Base-by-base conservation (phyloP, 441 rosid species). In the Adansonia rubrostipa region DNA sequence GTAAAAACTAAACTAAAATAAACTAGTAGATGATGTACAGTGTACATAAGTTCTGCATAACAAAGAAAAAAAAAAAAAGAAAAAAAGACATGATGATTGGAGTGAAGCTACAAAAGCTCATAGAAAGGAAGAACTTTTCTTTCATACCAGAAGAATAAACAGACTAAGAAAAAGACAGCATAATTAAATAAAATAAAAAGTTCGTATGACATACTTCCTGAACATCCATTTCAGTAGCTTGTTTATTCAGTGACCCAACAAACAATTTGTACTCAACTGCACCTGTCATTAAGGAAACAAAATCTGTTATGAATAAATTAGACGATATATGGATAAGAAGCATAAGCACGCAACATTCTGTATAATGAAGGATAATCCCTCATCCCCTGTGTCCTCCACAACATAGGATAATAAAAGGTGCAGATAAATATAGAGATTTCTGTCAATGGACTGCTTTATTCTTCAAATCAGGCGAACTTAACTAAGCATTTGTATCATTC, bases 171-270 rank as follows among this genome's bases (percentile, higher is more conserved):
- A 76, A 42, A 44, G 33, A 74, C 24, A 76, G 47, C 40, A 74
- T 50, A 57, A 78, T 63, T 65, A 61, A 73, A 75, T 28, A 28
- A 20, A 78, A 73, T 60, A 19, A 70, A 71, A 24, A 17, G 20
- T 11, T 6, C 5, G 50, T 47, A 33, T 63, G 65, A 81, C 95
- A 68, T 90, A 97, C 99, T 88, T 91, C 97, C 89, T 95, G 96
- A 77, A 97, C 92, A 89, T 93, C 99, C 84, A 88, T 91, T 85
- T 93, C 98, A 64, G 92, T 86, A 79, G 99, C 99, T 81, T 92
- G 96, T 86, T 93, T 97, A 86, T 89, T 90, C 81, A 97, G 82
- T n/a, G 98, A 93, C 60, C 99, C 99, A 64, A 97, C 99, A 66
- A 97, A 97, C 81, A 97, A 87, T 84, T 95, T 97, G 90, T 88